Evolutionary conservation across 1,139 yeast genomes (phyloP), one percentile per base, ranked within the genome.

Genomic region (Blastobotrys persicus): DNA sequence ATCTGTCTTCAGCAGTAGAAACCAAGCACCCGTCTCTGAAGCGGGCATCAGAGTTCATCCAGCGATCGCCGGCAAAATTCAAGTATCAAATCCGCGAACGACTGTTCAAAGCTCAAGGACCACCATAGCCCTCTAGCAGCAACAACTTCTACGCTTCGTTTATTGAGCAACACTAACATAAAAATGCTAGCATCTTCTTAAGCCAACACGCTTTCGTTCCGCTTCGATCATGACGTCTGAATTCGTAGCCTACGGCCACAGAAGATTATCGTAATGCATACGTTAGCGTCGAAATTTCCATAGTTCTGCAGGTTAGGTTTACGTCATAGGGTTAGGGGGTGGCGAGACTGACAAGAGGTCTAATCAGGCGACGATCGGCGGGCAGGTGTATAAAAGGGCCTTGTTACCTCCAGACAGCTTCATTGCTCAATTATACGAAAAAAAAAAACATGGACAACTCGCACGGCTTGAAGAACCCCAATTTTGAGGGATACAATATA

Each of bases 401-500:
- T 23, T 23, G 28, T 23, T 23, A 9, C 9, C 28, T n/a, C 28
- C 28, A 23, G 5, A 9, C 9, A 9, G 28, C 9, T 23, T 23
- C 9, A 9, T 23, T 23, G 28, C 28, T 23, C 28, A 6, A 6
- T n/a, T n/a, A n/a, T 32, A 32, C 35, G 13, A n/a, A 32, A 18
- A 34, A 6, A 34, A 12, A 13, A 12, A 42, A 33, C 41, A 46
- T 31, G 19, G 37, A 23, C 16, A 37, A 47, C 19, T 31, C 18
- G 13, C 20, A 33, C n/a, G 20, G 43, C 6, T 33, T 58, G 14
- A 44, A 54, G 17, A 62, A 60, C 42, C 57, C 62, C 31, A 60
- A 59, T 47, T 46, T 53, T 9, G 64, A 60, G 37, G 64, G 63
- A 3, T 57, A 55, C 49, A 49, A 54, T 43, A 54, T 60, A 19